Base-by-base conservation (phyloP, 805 yeast species). In the Zygoascus flipseniorum region DNA sequence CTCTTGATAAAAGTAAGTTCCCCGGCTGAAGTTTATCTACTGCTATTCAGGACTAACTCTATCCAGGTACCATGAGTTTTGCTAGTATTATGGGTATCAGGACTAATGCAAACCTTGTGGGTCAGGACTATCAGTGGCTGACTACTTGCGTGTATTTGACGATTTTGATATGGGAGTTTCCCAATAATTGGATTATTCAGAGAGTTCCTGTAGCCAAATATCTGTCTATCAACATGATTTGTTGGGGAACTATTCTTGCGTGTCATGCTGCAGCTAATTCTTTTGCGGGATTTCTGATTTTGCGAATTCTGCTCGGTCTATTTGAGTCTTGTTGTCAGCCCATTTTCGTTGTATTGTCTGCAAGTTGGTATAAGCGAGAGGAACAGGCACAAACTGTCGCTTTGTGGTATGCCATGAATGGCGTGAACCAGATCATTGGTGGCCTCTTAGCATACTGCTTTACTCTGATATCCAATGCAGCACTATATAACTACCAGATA, bases 351-450 rank as follows among this genome's bases (percentile, higher is more conserved):
- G 69, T 78, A 31, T 62, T 81, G 47, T 80, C 83, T 4, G 65
- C 78, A 20, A 81, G 77, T 64, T 82, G 81, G 77, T 82, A 80
- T 73, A 75, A 70, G 54, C 60, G 68, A 11, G 56, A 56, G 14
- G 69, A 68, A 55, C 79, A 80, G 48, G 83, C 83, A 19, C 39
- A 31, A 43, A 65, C 77, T 41, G 62, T 70, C 1, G 65, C 73
- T 26, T 52, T 70, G 28, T 77, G 78, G 75, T 70, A 73, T 55
- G 70, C 69, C 3, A 58, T 61, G 50, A 66, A 73, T 32, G 79
- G 79, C 8, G 60, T 71, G 19, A 78, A 78, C 13, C 60, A 71
- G 5, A 61, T 76, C 1, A 37, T 75, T 8, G 80, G 80, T n/a
- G 72, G 73, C 13, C 70, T 71, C 10, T 74, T 78, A 48, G 78